These are phyloP conservation scores for Castanea sativa DNA, from an alignment of 306 rosid genomes.

Conservation along the genomic window DNA sequence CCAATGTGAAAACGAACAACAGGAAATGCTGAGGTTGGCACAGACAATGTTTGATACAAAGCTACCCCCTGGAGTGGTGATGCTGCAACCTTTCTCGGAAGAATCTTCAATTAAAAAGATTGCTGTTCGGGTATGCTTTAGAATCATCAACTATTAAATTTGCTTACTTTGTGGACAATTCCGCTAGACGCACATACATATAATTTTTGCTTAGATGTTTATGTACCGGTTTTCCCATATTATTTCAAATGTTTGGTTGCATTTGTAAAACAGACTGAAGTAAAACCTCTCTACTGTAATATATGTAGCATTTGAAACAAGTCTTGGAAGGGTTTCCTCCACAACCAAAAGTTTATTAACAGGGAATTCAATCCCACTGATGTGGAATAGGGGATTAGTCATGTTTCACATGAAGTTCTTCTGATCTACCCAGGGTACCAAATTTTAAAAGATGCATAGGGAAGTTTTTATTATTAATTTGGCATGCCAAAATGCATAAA, in stretches of 20 bases:
- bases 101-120: constrained; percentile 89
- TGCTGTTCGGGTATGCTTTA: constrained; percentile 60
- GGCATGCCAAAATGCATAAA: too few relatives aligned
- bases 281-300: neutral
- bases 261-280: neutral
- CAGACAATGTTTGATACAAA: constrained; percentile 90
- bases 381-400: too few relatives aligned
- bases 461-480: too few relatives aligned
- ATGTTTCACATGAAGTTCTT: too few relatives aligned
- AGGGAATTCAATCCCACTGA: too few relatives aligned
- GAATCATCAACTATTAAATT: constrained; percentile 7
- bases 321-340: too few relatives aligned
- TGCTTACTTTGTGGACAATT: neutral
- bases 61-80: constrained; percentile 78
- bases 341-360: too few relatives aligned
- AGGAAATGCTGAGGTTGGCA: constrained; percentile 76
- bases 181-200: neutral
- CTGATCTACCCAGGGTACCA: too few relatives aligned
- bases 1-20: constrained; percentile 68
- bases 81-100: constrained; percentile 92
- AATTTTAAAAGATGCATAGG: too few relatives aligned
- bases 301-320: too few relatives aligned
- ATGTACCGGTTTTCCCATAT: neutral
- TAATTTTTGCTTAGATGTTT: neutral
- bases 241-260: neutral